These are phyloP conservation scores for Agaricus sinodeliciosus DNA, from an alignment of 768 basidiomycete genomes.

Conservation along the genomic window DNA sequence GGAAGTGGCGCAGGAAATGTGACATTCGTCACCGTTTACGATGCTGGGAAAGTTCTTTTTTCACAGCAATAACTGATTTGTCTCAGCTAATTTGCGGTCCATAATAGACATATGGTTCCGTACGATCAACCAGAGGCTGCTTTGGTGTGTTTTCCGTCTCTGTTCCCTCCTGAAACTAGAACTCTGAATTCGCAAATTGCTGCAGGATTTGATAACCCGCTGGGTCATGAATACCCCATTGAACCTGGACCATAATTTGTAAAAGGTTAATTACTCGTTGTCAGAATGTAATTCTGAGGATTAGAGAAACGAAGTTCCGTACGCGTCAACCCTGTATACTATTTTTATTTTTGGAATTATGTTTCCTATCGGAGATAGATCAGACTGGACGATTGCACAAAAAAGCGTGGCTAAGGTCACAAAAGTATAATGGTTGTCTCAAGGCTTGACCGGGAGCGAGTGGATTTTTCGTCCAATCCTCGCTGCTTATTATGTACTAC, in stretches of 20 bases:
- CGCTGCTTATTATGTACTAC: too few species aligned
- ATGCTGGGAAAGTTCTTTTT: slow-evolving; percentile 56
- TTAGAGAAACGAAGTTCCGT: too few species aligned
- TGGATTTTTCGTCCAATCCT: too few species aligned
- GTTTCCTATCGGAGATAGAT: too few species aligned
- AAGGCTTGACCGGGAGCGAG: too few species aligned
- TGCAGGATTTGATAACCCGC: slow-evolving; percentile 50
- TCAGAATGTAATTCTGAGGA: not conserved
- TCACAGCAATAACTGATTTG: not conserved
- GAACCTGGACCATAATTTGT: not conserved
- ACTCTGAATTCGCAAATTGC: not conserved
- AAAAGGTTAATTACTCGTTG: not conserved
- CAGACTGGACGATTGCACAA: too few species aligned
- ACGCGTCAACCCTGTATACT: too few species aligned
- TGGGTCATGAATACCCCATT: slow-evolving; percentile 29
- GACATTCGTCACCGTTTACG: slow-evolving; percentile 70
- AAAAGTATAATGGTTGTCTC: too few species aligned
- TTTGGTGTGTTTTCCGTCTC: slow-evolving; percentile 42
- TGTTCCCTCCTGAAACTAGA: not conserved
- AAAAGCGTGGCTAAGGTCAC: too few species aligned
- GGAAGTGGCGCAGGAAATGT: slow-evolving; percentile 74
- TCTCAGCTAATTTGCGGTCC: not conserved
- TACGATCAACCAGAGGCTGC: slow-evolving; percentile 87
- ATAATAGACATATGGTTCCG: slow-evolving; percentile 78
- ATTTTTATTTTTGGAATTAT: too few species aligned